phyloP scores from a whole-genome alignment of 495 filamentous ascomycete genomes.

The Staphylotrichum tortipilum region DNA sequence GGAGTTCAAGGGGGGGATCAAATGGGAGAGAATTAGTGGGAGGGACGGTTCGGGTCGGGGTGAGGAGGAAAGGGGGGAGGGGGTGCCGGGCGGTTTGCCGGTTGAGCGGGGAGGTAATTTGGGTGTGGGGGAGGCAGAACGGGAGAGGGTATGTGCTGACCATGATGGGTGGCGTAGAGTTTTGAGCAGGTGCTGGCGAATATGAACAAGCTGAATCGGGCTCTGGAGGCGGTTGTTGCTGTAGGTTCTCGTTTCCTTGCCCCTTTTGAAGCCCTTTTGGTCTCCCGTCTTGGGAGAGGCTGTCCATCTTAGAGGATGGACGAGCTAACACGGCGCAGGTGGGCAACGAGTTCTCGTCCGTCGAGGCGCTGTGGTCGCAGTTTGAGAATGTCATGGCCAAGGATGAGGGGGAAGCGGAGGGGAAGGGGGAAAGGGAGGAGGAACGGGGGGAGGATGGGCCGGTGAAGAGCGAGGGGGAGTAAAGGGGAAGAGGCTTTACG shows the following conservation, averaged over 20 bases:
- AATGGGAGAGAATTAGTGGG: too few species aligned
- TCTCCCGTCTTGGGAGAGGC: too few species aligned
- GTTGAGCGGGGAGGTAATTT: too few species aligned
- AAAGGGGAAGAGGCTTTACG: not conserved
- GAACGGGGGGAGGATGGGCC: conserved; percentile 6
- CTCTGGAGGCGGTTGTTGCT: conserved; percentile 82
- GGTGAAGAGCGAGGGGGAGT: not conserved
- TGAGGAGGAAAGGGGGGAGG: too few species aligned
- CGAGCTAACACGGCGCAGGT: conserved; percentile 50
- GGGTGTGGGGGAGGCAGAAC: too few species aligned
- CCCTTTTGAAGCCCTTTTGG: too few species aligned
- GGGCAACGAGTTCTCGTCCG: conserved; percentile 92
- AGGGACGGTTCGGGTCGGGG: too few species aligned
- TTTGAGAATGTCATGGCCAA: conserved; percentile 95
- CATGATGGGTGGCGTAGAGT: conserved; percentile 40
- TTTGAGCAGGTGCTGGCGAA: conserved; percentile 93
- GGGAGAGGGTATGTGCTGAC: not conserved
- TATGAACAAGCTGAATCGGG: conserved; percentile 90
- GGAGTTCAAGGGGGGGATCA: too few species aligned
- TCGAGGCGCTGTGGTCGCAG: conserved; percentile 92
- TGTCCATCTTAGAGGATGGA: too few species aligned
- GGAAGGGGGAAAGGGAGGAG: conserved; percentile 19
- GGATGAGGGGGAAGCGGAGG: conserved; percentile 45
- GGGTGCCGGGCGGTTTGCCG: too few species aligned
- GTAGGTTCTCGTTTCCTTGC: conserved; percentile 37